Evolutionary conservation across 495 filamentous ascomycete genomes (phyloP), one percentile per base, ranked within the genome.

Genomic region (Hypoxylon fuscum): DNA sequence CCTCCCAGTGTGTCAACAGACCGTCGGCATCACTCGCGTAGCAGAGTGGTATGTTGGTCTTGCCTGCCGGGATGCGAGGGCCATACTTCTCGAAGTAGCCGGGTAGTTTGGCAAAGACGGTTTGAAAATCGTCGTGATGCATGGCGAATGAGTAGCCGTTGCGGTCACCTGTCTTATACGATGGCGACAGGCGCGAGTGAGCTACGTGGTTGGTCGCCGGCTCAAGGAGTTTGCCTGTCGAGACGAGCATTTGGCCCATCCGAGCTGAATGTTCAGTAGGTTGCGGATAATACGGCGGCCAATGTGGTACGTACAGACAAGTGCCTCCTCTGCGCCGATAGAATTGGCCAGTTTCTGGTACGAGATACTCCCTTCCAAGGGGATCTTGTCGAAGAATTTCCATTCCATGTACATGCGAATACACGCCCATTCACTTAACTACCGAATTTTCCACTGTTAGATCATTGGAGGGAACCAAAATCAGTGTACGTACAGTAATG

Each of bases 11-110:
- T 10, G 51, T 59, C 23, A 62, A 8, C 12, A 65, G 42, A 8
- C 72, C 68, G 8, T 62, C 55, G 15, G 46, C 35, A 37, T 72
- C 69, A 3, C 45, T 48, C 0, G 69, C 58, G 14, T 64, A 65
- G 11, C 64, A 60, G 8, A 66, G 49, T 1, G 75, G 75, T 25
- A 72, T 63, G 40, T 69, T 53, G 18, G 41, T 52, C 17, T 64
- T 64, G 4, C 68, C 68, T 20, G 46, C 20, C 2, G 75, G 75
- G 27, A 71, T 55, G 11, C 38, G 29, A 1, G 65, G 66, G n/a
- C 72, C 72, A 49, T 77, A 71, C 15, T 65, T 67, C 20, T 68
- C 63, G 29, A 76, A 77, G 55, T 68, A 76, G 15, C 42, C 41
- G 0, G 75, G 72, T 5, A 76, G 59, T 22, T 63, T 59, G 1